Evolutionary conservation across 2,329 filamentous ascomycete genomes (phyloP).

Genomic region (Paraconiothyrium brasiliense): DNA sequence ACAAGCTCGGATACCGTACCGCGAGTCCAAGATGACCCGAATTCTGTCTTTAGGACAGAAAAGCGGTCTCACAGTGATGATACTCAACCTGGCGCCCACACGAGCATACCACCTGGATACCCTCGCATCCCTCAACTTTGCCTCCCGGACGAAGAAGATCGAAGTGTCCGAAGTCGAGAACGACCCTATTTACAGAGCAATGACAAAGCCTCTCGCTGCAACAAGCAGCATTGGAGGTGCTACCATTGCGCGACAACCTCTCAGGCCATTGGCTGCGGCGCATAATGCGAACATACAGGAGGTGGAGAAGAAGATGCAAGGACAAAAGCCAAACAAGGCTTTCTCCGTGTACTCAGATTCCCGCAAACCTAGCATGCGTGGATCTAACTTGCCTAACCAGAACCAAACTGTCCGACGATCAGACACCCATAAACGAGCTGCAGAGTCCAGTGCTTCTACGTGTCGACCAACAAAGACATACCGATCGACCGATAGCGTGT

Average conservation of each 20-base stretch:
- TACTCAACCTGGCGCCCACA: slow-evolving; percentile 91
- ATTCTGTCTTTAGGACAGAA: slow-evolving; percentile 94
- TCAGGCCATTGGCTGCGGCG: slow-evolving; percentile 78
- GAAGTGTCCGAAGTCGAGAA: slow-evolving; percentile 96
- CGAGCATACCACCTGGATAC: slow-evolving; percentile 94
- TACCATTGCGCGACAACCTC: slow-evolving; percentile 72
- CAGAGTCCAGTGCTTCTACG: slow-evolving; percentile 49
- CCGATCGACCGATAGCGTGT: slow-evolving; percentile 47
- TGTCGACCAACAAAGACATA: slow-evolving; percentile 53
- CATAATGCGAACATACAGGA: slow-evolving; percentile 75
- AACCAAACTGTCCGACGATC: slow-evolving; percentile 46
- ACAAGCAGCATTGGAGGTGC: slow-evolving; percentile 46
- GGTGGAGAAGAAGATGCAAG: slow-evolving; percentile 60
- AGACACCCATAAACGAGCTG: slow-evolving; percentile 57
- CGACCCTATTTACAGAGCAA: slow-evolving; percentile 77
- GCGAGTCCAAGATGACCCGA: slow-evolving; percentile 96
- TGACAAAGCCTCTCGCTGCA: slow-evolving; percentile 49
- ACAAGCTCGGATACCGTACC: slow-evolving; percentile 82
- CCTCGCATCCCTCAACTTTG: slow-evolving; percentile 91
- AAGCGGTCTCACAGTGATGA: slow-evolving; percentile 95
- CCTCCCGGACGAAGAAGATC: slow-evolving; percentile 94
- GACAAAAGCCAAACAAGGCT: slow-evolving; percentile 78
- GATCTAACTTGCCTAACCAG: slow-evolving; percentile 42
- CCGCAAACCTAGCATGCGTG: slow-evolving; percentile 39
- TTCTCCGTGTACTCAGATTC: slow-evolving; percentile 87